phyloP scores from a whole-genome alignment of 2,329 filamentous ascomycete species.

The Sphaceloma murrayae region DNA sequence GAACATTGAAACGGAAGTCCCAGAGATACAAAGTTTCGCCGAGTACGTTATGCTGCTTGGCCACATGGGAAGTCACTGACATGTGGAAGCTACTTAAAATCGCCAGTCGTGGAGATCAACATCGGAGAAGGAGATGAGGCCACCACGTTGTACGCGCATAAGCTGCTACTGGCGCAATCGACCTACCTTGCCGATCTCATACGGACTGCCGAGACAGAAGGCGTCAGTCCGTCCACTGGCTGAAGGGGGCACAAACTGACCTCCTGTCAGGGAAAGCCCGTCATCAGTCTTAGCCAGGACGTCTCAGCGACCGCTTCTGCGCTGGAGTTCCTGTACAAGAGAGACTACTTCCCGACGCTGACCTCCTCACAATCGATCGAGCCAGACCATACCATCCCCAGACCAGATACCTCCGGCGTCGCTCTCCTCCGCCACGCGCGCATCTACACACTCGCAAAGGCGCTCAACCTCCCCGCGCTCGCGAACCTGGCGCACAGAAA shows the following conservation, averaged over 20 bases:
- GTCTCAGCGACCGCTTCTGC: conserved; percentile 68
- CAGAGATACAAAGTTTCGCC: conserved; percentile 36
- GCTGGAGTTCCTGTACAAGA: conserved; percentile 74
- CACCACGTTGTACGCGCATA: conserved; percentile 65
- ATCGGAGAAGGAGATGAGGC: conserved; percentile 45
- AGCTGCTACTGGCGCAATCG: conserved; percentile 63
- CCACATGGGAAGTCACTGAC: neutral
- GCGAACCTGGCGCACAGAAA: conserved; percentile 74
- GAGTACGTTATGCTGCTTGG: conserved; percentile 31
- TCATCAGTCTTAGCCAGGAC: conserved; percentile 62
- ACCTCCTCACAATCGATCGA: conserved; percentile 57
- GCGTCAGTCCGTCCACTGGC: conserved; percentile 29
- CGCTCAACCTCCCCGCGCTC: conserved; percentile 56
- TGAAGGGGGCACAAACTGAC: too few species aligned
- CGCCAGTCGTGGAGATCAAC: conserved; percentile 39
- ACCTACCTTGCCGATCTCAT: conserved; percentile 56
- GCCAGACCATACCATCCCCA: conserved; percentile 53
- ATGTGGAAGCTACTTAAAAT: conserved; percentile 36
- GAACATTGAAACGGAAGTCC: conserved; percentile 34
- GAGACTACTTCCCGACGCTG: conserved; percentile 69
- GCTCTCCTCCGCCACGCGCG: conserved; percentile 82
- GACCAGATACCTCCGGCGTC: conserved; percentile 65
- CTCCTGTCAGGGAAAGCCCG: conserved; percentile 39
- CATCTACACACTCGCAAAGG: conserved; percentile 80
- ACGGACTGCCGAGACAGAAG: conserved; percentile 52